phyloP scores from a whole-genome alignment of 306 rosid genomes.

The Fagus crenata region DNA sequence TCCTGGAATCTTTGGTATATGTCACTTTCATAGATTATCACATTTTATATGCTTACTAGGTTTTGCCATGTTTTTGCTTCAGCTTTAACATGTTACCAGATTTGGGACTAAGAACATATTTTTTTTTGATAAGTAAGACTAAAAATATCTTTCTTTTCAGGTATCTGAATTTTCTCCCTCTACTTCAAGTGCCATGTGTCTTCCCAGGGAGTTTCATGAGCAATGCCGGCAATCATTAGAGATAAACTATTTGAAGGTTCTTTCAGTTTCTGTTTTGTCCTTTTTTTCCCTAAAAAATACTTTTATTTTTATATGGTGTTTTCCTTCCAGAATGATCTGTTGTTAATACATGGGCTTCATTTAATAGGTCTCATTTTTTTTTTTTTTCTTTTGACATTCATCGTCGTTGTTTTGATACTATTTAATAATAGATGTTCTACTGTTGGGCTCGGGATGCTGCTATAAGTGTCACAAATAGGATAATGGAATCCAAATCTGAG shows the following conservation, averaged over 20 bases:
- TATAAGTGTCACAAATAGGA: conserved; percentile 66
- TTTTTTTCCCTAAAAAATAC: not conserved
- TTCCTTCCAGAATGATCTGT: conserved; percentile 20
- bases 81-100: conserved; percentile 27
- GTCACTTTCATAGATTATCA: conserved; percentile 22
- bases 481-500: conserved; percentile 65
- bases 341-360: conserved; percentile 13
- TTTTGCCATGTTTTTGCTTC: conserved; percentile 23
- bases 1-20: conserved; percentile 80
- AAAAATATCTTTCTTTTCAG: conserved; percentile 37
- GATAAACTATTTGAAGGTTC: conserved; percentile 76
- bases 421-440: conserved; percentile 61
- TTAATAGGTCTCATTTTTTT: conserved; percentile 14
- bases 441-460: conserved; percentile 91
- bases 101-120: conserved; percentile 16
- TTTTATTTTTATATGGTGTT: conserved; percentile 11
- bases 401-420: not conserved
- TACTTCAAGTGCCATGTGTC: conserved; percentile 92
- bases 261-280: conserved; percentile 24
- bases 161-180: conserved; percentile 97
- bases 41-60: conserved; percentile 3
- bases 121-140: conserved; percentile 5
- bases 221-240: conserved; percentile 84
- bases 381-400: conserved; percentile 3
- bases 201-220: conserved; percentile 98